Percentiles rank a stretch among this genome's conserved stretches.
Evolutionary conservation across 176 grass and related monocot species (phyloP).

Genomic region (Hordeum marinum): DNA sequence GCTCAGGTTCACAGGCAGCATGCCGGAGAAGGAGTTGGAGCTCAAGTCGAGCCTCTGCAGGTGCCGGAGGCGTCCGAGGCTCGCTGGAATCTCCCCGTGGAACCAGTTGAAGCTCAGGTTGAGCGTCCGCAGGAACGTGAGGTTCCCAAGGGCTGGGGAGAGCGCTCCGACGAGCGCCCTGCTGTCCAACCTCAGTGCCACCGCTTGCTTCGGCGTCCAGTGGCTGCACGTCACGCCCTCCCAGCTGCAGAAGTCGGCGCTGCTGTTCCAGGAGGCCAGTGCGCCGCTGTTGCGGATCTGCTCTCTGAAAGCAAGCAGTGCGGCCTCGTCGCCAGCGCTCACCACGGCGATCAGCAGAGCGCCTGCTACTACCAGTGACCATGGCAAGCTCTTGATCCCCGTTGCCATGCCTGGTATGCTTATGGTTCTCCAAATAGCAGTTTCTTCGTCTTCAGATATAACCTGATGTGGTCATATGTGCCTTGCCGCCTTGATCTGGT

Average conservation of each 20-base stretch:
- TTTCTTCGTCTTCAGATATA: background rate
- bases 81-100: background rate
- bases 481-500: background rate
- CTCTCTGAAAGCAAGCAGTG: background rate
- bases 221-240: background rate
- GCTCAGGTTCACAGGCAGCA: background rate
- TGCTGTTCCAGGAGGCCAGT: background rate
- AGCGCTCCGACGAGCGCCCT: background rate
- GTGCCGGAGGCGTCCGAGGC: accelerated
- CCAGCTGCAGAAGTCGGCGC: background rate
- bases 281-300: background rate
- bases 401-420: background rate
- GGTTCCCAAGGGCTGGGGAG: background rate
- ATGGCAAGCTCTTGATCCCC: background rate
- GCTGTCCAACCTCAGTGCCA: background rate
- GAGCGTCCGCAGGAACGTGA: background rate
- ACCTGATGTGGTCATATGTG: background rate
- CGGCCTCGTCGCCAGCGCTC: background rate
- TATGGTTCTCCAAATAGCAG: background rate
- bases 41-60: background rate
- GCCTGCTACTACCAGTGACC: background rate
- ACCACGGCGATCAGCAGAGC: background rate
- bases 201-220: background rate
- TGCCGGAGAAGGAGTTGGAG: background rate
- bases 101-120: background rate